Base-by-base conservation (phyloP, 2,329 filamentous ascomycete genomes). In the Monilinia polystroma region DNA sequence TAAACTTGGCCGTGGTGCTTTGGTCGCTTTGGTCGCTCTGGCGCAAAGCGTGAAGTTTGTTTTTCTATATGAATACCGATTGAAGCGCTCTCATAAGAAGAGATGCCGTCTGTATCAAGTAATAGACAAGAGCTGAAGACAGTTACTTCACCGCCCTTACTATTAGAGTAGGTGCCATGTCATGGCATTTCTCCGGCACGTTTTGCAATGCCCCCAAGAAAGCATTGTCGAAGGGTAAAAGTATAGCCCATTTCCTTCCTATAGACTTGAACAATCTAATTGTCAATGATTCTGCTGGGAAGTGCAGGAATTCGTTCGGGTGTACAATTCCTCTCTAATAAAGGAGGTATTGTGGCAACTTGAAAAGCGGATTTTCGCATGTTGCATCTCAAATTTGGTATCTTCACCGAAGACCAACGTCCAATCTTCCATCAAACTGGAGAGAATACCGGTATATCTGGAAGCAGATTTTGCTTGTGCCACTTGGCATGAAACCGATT, bases 81-180 rank as follows among this genome's bases (percentile, higher is more conserved):
- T 32, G 43, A 60, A 23, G 57, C 29, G 29, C 29, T 23, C 23
- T 60, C 29, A 12, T 18, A 7, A 23, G 7, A n/a, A 23, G 23
- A 23, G 8, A 35, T 60, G 20, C 35, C 43, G 18, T 16, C 43
- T n/a, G n/a, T 35, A 14, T 23, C 18, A 49, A 59, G 29, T 26
- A 60, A 26, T 35, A 51, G 20, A 51, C 14, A 12, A 23, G 45
- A 16, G 10, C 29, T 32, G 18, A 23, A 49, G 45, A 38, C 18
- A 20, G n/a, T 60, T 11, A 60, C 29, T 49, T 60, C 57, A 60
- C 57, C 57, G 43, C 57, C 29, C 29, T n/a, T 49, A 49, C 43
- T 23, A 12, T 20, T 20, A 2, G 20, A 20, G 18, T 18, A 23
- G 18, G 29, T 54, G 32, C 16, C 26, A 20, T 51, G 58, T 38